phyloP scores from a whole-genome alignment of 371 early-diverging fungal genomes.

The Mucor racemosus region DNA sequence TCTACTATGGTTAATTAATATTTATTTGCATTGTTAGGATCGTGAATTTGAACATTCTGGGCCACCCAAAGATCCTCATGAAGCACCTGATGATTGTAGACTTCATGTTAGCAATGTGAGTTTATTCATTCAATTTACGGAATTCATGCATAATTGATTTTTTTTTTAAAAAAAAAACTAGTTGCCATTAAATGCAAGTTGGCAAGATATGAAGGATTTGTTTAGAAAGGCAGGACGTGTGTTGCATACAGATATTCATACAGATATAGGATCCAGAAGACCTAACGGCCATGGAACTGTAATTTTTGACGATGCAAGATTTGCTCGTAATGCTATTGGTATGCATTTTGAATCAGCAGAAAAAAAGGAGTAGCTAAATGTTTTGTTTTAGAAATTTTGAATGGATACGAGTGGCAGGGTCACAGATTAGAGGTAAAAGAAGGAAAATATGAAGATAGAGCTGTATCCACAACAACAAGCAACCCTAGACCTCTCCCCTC shows the following conservation, averaged over 20 bases:
- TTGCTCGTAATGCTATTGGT: conserved; percentile 76
- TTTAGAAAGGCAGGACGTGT: conserved; percentile 81
- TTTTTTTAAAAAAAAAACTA: conserved; percentile 32
- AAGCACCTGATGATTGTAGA: conserved; percentile 59
- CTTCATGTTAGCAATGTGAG: conserved; percentile 74
- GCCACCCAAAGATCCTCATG: conserved; percentile 52
- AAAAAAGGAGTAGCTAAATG: background rate
- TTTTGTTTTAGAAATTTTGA: conserved; percentile 58
- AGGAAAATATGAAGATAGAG: conserved; percentile 48
- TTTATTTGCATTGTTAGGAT: conserved; percentile 40
- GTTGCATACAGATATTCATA: conserved; percentile 73
- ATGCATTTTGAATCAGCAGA: conserved; percentile 5
- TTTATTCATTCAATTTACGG: background rate
- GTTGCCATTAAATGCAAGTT: conserved; percentile 76
- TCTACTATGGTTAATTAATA: background rate
- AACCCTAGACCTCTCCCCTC: background rate
- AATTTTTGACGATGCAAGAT: conserved; percentile 68
- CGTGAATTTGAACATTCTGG: conserved; percentile 57
- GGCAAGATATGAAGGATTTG: conserved; percentile 87
- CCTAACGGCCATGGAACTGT: conserved; percentile 81
- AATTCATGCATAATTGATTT: background rate
- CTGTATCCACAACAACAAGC: conserved; percentile 5
- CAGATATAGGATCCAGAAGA: conserved; percentile 60
- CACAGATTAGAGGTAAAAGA: conserved; percentile 79
- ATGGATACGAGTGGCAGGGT: conserved; percentile 82